A percentile compares a stretch with the other conserved stretches of the same genome.
These are phyloP conservation scores for Capronia americana DNA, from an alignment of 2,329 filamentous ascomycete species.

Conservation along the genomic window DNA sequence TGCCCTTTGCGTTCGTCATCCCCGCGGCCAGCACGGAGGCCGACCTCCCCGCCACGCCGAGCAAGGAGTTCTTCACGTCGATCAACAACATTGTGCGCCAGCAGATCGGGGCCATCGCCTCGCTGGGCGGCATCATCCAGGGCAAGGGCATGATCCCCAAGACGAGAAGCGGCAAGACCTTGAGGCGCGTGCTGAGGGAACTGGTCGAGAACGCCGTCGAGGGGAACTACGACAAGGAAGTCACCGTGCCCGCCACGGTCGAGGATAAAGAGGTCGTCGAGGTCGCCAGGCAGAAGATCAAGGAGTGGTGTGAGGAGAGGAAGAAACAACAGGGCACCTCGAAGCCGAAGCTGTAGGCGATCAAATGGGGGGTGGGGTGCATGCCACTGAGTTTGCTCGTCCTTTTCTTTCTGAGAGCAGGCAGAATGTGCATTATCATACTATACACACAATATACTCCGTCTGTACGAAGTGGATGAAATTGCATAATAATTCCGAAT, in stretches of 20 bases:
- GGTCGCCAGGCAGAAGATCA: conserved; percentile 72
- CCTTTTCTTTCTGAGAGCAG: too few species aligned
- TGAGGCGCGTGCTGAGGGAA: conserved; percentile 80
- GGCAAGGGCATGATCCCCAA: conserved; percentile 88
- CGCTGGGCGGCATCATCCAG: conserved; percentile 83
- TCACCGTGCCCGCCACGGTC: conserved; percentile 81
- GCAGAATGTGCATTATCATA: too few species aligned
- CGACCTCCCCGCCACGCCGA: conserved; percentile 46
- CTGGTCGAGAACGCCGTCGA: conserved; percentile 81
- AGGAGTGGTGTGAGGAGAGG: conserved; percentile 72
- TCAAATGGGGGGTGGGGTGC: not conserved
- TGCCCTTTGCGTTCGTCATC: conserved; percentile 89
- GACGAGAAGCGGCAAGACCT: conserved; percentile 89
- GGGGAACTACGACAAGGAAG: conserved; percentile 73
- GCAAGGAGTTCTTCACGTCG: conserved; percentile 51
- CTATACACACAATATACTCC: too few species aligned
- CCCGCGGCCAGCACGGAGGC: conserved; percentile 52
- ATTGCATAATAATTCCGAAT: too few species aligned
- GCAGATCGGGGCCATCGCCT: conserved; percentile 87
- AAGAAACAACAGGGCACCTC: conserved; percentile 37
- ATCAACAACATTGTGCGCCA: conserved; percentile 67
- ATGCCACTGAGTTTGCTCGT: too few species aligned
- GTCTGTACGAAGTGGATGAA: too few species aligned
- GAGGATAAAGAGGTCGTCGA: conserved; percentile 79
- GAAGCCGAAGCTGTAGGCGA: conserved; percentile 39